Base-by-base conservation (phyloP, 371 early-diverging fungal species). In the Mortierella sp. region DNA sequence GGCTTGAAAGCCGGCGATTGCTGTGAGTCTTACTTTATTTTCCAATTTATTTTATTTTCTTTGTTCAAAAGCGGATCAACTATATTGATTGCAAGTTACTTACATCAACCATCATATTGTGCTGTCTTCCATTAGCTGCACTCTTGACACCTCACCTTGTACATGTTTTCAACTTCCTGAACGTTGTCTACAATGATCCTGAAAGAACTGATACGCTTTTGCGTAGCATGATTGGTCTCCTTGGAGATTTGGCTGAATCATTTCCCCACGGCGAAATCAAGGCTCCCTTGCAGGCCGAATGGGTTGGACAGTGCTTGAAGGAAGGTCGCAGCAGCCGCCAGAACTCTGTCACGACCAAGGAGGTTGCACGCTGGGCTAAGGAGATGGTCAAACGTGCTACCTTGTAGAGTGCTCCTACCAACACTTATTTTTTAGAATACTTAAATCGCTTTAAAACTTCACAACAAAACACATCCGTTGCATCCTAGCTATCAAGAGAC, bases 301-400 rank as follows among this genome's bases (percentile, higher is more conserved):
- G 94, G 94, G 84, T 94, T 42, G 60, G 78, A 56, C 69, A 74
- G 12, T 86, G 91, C 68, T 84, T 97, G 84, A 91, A 90, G 70
- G 91, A 94, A 68, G 93, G 93, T 40, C 91, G 95, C 75, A 86
- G 87, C 42, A 88, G 88, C 49, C 88, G 91, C 22, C 89, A 89
- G 68, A 84, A 85, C 64, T 83, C 89, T 31, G 75, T 81, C 15
- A 85, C 87, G 53, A 90, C 93, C 23, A 93, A 92, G 67, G 94
- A 93, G 71, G 86, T 93, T 34, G 90, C 95, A 42, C 93, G 93
- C 80, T 97, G 97, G 97, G 89, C 93, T 49, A 89, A 86, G 81
- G 84, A 83, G 75, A 85, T 85, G 85, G 83, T 85, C 34, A 85
- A 85, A 80, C 85, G 81, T 28, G 83, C 85, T 35, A 82, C 75